These are phyloP conservation scores for Chaetoceros tenuissimus DNA, from an alignment of 108 stramenopile species.

Conservation along the genomic window DNA sequence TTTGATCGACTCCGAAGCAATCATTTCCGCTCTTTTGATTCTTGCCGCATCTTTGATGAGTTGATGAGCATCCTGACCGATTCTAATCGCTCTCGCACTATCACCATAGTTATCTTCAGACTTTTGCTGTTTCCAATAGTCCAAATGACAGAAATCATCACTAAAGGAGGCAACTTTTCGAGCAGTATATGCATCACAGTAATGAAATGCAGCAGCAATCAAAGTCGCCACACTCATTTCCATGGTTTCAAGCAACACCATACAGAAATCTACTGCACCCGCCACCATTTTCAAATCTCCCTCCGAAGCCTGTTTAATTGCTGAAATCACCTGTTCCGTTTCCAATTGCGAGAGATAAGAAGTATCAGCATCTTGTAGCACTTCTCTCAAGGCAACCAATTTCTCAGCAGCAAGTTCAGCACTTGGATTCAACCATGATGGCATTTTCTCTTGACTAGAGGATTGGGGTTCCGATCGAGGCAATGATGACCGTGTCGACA, in stretches of 20 bases:
- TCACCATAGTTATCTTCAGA: conserved; percentile 1
- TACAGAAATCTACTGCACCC: conserved; percentile 68
- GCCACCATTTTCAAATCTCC: conserved; percentile 45
- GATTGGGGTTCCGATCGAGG: no score
- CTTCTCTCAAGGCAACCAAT: not conserved
- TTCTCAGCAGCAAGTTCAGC: not conserved
- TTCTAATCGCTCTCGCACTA: not conserved
- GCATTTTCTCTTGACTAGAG: not conserved
- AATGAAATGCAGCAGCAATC: conserved; percentile 65
- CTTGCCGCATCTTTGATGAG: conserved; percentile 64
- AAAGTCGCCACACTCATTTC: conserved; percentile 65
- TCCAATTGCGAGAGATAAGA: conserved; percentile 5
- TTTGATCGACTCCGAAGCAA: conserved; percentile 18
- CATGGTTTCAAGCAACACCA: conserved; percentile 61
- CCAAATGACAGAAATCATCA: not conserved
- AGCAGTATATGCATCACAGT: conserved; percentile 33
- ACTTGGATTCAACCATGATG: not conserved
- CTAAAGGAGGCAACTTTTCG: conserved; percentile 11
- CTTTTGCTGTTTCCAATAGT: conserved; percentile 1
- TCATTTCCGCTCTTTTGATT: conserved; percentile 57
- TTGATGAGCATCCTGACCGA: conserved; percentile 35
- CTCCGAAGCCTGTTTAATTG: conserved; percentile 47
- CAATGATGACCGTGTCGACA: no score
- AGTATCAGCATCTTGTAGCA: not conserved
- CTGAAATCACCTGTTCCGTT: conserved; percentile 25